phyloP scores from a whole-genome alignment of 2,329 filamentous ascomycete species.

The Microdochium nivale region DNA sequence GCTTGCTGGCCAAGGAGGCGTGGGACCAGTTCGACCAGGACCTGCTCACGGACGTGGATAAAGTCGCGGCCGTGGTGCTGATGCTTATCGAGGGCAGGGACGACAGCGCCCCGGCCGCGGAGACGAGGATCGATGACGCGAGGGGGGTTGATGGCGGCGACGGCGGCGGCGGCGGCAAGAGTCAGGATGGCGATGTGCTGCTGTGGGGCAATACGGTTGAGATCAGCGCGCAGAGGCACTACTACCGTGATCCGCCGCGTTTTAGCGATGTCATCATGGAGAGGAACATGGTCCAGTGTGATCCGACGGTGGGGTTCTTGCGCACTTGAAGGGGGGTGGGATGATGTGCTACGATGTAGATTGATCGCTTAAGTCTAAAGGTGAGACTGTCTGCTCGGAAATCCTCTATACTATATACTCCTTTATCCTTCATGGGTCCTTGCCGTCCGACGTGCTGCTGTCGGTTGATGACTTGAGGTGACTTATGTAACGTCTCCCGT shows the following conservation, averaged over 20 bases:
- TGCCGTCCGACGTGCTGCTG: too few species aligned
- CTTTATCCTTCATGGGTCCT: too few species aligned
- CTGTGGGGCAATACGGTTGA: not conserved
- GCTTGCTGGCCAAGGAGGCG: conserved; percentile 15
- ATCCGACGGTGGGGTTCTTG: not conserved
- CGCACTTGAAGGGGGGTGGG: too few species aligned
- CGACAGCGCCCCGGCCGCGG: not conserved
- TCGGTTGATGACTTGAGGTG: too few species aligned
- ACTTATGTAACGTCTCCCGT: too few species aligned
- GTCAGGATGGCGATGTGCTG: not conserved
- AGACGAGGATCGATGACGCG: not conserved
- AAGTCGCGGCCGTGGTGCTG: conserved; percentile 16
- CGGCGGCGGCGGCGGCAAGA: too few species aligned
- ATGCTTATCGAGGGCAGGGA: conserved; percentile 13
- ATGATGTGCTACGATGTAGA: too few species aligned
- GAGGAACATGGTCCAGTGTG: not conserved
- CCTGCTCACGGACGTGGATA: conserved; percentile 18
- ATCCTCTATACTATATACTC: too few species aligned
- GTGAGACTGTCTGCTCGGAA: too few species aligned
- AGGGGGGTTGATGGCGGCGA: not conserved
- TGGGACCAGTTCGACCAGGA: conserved; percentile 20
- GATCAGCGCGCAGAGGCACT: not conserved
- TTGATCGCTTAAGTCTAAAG: too few species aligned
- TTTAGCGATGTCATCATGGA: not conserved
- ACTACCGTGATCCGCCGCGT: not conserved